Percentiles rank a stretch among this genome's conserved stretches.
phyloP scores from a whole-genome alignment of 2,329 filamentous ascomycete species.

The Seiridium unicorne region DNA sequence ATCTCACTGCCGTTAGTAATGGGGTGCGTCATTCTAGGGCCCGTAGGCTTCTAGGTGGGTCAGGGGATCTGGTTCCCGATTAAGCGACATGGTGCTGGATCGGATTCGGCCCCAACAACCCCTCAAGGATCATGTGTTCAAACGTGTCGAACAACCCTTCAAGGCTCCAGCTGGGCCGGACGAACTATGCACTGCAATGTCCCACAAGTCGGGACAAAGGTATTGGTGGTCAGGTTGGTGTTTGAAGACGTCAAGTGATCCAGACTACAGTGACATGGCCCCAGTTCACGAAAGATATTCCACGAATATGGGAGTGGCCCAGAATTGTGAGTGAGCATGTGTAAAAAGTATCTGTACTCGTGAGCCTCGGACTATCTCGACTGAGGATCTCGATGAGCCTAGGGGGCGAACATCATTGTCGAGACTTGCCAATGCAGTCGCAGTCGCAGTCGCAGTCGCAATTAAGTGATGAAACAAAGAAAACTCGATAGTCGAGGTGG shows the following conservation, averaged over 20 bases:
- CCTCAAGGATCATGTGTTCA: neutral
- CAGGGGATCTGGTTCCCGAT: too few species aligned
- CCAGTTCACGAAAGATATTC: neutral
- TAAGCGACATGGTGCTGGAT: too few species aligned
- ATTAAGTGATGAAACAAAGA: too few species aligned
- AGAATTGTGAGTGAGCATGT: too few species aligned
- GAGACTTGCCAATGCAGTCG: too few species aligned
- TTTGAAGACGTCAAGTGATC: neutral
- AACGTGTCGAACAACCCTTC: neutral
- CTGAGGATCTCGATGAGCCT: too few species aligned
- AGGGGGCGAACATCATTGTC: too few species aligned
- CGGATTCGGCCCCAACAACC: too few species aligned
- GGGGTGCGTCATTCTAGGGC: neutral
- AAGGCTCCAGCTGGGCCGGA: neutral
- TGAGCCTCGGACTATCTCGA: too few species aligned
- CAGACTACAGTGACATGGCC: neutral
- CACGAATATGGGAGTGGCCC: neutral
- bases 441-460: too few species aligned
- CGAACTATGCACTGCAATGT: neutral
- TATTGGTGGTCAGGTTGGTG: neutral
- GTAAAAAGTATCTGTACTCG: too few species aligned
- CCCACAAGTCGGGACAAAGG: neutral
- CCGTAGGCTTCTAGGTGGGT: neutral
- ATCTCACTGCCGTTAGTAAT: neutral
- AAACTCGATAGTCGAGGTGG: too few species aligned